Base-by-base conservation (phyloP, 495 filamentous ascomycete genomes). In the Copromyces sp. region DNA sequence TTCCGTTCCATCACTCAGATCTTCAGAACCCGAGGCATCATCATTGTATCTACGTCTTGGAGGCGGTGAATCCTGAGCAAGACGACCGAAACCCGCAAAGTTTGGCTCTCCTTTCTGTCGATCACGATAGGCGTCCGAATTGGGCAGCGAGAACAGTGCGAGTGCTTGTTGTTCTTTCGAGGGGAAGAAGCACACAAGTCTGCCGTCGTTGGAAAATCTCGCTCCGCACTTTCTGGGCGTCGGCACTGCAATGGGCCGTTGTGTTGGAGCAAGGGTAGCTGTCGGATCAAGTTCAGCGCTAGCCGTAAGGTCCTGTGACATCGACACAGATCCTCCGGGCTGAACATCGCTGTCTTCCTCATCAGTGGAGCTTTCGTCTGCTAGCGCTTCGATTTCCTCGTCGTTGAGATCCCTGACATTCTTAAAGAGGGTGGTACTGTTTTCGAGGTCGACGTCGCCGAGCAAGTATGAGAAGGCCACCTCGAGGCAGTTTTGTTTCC, bases 31-130 rank as follows among this genome's bases (percentile, higher is more conserved):
- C 76, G 88, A 80, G 79, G 85, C 59, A 82, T 90, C 80, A 75
- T 87, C 76, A 81, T 90, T 77, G 82, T 85, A 80, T 40, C 79
- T 82, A 9, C 83, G 81, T 39, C 83, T 83, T 3, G 82, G 80
- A n/a, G 82, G 81, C 41, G 85, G 81, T 8, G 81, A 83, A 71
- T 87, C 83, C 42, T 83, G 83, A 9, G 83, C 77, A 17, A 98
- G 82, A 35, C 93, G 89, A n/a, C 94, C 94, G 83, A 98, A 97
- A 3, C 90, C 90, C 74, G 95, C 93, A 84, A 97, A 97, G 8
- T 90, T 88, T 70, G 88, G 90, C 68, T 90, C 89, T 68, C 86
- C 87, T 77, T 87, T 87, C 0, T 87, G 87, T 47, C 89, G 85
- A 32, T 90, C 90, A 75, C 85, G 88, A 73, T 88, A 87, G 59